A percentile compares a stretch with the other conserved stretches of the same genome.
Conservation (phyloP, 306 rosid species). For the Cucurbita moschata region DNA sequence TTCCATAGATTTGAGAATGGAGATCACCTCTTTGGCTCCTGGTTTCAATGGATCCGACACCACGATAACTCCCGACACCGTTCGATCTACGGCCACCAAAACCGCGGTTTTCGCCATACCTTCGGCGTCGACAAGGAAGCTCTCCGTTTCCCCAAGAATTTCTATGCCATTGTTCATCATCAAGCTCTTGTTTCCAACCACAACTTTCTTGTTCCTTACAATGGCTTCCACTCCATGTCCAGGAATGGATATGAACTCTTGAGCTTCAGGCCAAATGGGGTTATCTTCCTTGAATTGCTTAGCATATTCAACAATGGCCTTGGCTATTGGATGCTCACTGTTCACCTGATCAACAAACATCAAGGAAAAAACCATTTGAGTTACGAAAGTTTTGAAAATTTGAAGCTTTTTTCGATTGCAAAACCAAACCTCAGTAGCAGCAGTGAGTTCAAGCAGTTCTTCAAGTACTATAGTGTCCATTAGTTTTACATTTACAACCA, state of each 20-base stretch:
- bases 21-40: conserved; percentile 42
- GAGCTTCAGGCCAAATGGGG: conserved; percentile 49
- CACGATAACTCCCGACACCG: conserved; percentile 46
- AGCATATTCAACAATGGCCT: conserved; percentile 61
- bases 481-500: conserved; percentile 42
- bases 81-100: conserved; percentile 39
- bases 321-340: conserved; percentile 80
- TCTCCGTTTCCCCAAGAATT: conserved; percentile 41
- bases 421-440: conserved; percentile 56
- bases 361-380: background rate
- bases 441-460: conserved; percentile 47
- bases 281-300: conserved; percentile 36
- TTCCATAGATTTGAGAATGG: conserved; percentile 68
- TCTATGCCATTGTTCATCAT: conserved; percentile 35
- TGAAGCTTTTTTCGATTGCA: background rate
- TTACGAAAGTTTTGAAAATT: background rate
- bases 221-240: conserved; percentile 71
- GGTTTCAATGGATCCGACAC: conserved; percentile 79
- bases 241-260: conserved; percentile 42
- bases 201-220: conserved; percentile 2
- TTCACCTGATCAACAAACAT: conserved; percentile 40
- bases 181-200: conserved; percentile 59
- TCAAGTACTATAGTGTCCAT: conserved; percentile 15
- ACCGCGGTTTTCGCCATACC: conserved; percentile 58
- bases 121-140: conserved; percentile 47